Percentiles rank a stretch among this genome's conserved stretches.
phyloP scores from a whole-genome alignment of 2,329 filamentous ascomycete species.

The Stromatinia cepivora region DNA sequence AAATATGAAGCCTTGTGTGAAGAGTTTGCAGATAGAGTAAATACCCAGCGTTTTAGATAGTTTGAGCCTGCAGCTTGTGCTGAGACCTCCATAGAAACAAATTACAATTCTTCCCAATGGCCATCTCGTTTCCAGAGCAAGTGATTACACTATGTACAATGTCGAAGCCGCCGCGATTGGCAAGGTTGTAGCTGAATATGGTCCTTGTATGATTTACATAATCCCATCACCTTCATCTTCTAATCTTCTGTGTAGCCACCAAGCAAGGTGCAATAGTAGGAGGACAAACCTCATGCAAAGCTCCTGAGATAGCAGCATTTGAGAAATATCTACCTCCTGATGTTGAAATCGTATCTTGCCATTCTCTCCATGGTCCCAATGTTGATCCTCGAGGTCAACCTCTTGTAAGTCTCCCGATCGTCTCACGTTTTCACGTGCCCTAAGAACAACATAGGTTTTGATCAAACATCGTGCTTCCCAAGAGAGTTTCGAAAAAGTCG shows the following conservation, averaged over 20 bases:
- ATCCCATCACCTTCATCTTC: constrained; percentile 22
- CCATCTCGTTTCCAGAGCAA: constrained; percentile 90
- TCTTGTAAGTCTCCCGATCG: constrained; percentile 55
- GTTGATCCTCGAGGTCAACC: constrained; percentile 89
- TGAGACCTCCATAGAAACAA: constrained; percentile 63
- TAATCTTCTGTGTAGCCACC: constrained; percentile 62
- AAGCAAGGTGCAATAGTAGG: constrained; percentile 95
- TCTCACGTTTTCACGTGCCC: constrained; percentile 10
- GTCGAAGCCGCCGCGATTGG: constrained; percentile 93
- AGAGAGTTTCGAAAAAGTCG: constrained; percentile 73
- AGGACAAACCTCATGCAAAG: constrained; percentile 97
- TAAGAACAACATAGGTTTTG: constrained; percentile 54
- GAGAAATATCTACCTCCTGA: constrained; percentile 84
- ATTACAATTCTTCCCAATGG: constrained; percentile 91
- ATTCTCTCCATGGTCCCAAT: constrained; percentile 91
- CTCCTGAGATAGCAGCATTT: constrained; percentile 91
- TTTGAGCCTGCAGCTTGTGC: constrained; percentile 38
- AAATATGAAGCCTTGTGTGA: constrained; percentile 77
- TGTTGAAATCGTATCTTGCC: constrained; percentile 91
- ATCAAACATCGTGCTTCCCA: constrained; percentile 90
- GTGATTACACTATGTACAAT: constrained; percentile 98
- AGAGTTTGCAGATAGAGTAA: constrained; percentile 87
- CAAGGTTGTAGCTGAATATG: constrained; percentile 81
- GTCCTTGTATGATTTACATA: constrained; percentile 71
- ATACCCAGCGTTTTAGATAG: constrained; percentile 48